Evolutionary conservation across 441 rosid species (phyloP), one percentile per base, ranked within the genome.

Genomic region (Populus hybrid): DNA sequence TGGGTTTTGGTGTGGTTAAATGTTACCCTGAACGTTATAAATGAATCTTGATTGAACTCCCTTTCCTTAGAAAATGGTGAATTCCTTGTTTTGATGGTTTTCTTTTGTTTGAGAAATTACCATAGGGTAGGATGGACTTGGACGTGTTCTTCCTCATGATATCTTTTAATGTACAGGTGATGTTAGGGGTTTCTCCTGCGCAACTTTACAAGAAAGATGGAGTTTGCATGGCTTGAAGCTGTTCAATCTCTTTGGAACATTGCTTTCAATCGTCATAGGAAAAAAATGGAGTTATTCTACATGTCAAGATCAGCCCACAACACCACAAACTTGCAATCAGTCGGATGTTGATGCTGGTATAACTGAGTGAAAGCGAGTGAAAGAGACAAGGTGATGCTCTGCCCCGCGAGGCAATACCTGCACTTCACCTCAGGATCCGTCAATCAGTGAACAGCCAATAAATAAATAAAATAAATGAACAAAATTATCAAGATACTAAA

Each of bases 1-100:
- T 72, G n/a, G 5, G 54, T 30, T 76, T 59, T 68, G 9, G 4
- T 63, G n/a, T 64, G 24, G 36, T 3, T 18, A 12, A 78, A 67
- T 40, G 32, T 30, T 30, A 30, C 74, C 59, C 23, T 24, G 36
- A 68, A 21, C 1, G 9, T 10, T 68, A 20, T 73, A 61, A 79
- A 59, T 68, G 40, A 59, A 67, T 18, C 24, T 35, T 67, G 73
- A 57, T 73, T 78, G 68, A 73, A 21, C 28, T 73, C 38, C 21
- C 11, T 54, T 57, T 36, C 42, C 1, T 40, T 38, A 24, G 36
- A 77, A 35, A 8, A 14, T 24, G 16, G 70, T 23, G 61, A 16
- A 54, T 54, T 54, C 21, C n/a, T 65, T 40, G 32, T 38, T 40
- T 4, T 46, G 23, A 35, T 71, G 64, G 4, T 46, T 42, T 18